phyloP scores from a whole-genome alignment of 345 rosid species.

The Melaleuca alternifolia region DNA sequence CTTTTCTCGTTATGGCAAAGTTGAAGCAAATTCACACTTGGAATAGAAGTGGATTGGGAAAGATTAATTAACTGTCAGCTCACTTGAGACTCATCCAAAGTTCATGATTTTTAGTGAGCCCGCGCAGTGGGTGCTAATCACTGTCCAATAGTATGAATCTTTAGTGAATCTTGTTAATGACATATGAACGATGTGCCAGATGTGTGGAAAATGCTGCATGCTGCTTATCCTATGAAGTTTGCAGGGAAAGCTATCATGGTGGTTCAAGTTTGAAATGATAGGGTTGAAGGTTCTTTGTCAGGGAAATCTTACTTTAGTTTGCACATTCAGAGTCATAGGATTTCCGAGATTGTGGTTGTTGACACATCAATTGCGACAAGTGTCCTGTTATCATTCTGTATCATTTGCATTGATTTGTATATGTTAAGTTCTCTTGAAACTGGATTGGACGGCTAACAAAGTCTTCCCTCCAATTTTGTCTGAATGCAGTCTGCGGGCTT shows the following conservation, averaged over 20 bases:
- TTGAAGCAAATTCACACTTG: neutral
- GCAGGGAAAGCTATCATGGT: neutral
- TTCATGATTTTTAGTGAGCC: neutral
- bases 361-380: neutral
- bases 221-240: neutral
- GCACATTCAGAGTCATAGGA: neutral
- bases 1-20: neutral
- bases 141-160: neutral
- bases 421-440: neutral
- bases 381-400: neutral
- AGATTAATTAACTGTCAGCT: neutral
- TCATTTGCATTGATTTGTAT: neutral
- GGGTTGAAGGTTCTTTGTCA: neutral
- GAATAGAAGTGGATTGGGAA: neutral
- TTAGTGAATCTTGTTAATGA: neutral
- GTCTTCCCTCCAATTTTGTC: neutral
- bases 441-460: neutral
- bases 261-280: neutral
- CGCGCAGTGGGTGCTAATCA: neutral
- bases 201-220: neutral
- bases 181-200: neutral
- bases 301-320: neutral
- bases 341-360: neutral
- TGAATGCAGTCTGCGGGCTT: slow-evolving; percentile 73
- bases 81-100: neutral